A percentile compares a stretch with the other conserved stretches of the same genome.
Evolutionary conservation across 129 eudicot genomes (phyloP).

Genomic region (Tagetes patula): DNA sequence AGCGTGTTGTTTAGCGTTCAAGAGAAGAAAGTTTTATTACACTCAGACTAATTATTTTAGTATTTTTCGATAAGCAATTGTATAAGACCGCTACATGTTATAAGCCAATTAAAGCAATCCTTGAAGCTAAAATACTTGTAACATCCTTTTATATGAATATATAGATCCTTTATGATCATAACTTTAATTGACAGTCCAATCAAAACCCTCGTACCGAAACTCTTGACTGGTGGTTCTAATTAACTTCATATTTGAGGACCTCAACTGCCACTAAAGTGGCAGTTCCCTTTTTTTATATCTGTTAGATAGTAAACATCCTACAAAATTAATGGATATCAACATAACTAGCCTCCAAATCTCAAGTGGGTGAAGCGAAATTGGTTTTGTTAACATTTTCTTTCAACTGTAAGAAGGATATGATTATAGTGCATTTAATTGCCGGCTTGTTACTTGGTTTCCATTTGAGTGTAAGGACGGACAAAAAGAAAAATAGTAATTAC

Average conservation of each 20-base stretch:
- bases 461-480: conserved; percentile 8
- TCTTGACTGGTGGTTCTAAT: too few relatives aligned
- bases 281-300: neutral
- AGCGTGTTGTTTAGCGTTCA: too few relatives aligned
- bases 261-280: neutral
- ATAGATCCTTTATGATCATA: neutral
- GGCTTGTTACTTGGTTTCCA: neutral
- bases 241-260: too few relatives aligned
- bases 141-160: neutral
- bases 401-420: neutral
- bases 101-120: neutral
- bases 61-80: neutral
- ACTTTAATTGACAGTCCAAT: neutral
- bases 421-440: neutral
- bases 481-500: conserved; percentile 6
- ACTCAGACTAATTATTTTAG: too few relatives aligned
- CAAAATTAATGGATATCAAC: neutral
- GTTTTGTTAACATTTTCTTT: neutral
- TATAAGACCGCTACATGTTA: neutral
- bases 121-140: neutral
- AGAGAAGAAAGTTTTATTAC: too few relatives aligned
- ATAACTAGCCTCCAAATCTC: neutral
- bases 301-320: neutral
- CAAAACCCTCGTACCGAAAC: too few relatives aligned
- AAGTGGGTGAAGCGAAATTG: neutral